Evolutionary conservation across 2,329 filamentous ascomycete species (phyloP).

Genomic region (Coniochaeta sp.): DNA sequence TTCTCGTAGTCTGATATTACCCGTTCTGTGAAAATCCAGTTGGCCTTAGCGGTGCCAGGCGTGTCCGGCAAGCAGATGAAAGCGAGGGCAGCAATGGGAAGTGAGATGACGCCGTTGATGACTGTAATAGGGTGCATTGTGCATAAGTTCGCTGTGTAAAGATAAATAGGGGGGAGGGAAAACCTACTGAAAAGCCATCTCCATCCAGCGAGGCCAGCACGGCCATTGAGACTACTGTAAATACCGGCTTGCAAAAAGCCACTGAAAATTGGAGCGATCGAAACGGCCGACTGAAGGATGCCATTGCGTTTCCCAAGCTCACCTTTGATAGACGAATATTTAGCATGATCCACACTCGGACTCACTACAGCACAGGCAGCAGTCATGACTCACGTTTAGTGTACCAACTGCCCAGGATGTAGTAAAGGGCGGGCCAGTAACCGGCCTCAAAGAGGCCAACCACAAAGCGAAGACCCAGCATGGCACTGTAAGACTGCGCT

Average conservation of each 20-base stretch:
- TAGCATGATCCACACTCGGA: not conserved
- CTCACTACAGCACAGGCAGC: not conserved
- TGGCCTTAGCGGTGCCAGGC: not conserved
- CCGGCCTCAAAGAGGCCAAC: not conserved
- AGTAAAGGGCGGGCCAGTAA: not conserved
- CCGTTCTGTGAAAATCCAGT: not conserved
- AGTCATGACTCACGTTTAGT: not conserved
- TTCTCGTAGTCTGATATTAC: not conserved
- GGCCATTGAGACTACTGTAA: not conserved
- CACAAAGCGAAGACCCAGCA: not conserved
- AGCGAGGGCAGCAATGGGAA: not conserved
- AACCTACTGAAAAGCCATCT: not conserved
- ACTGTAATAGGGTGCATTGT: not conserved
- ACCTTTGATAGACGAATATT: not conserved
- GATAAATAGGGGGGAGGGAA: not conserved
- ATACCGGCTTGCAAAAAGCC: not conserved
- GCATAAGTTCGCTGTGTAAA: not conserved
- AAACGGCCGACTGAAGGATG: not conserved
- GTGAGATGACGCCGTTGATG: not conserved
- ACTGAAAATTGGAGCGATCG: not conserved
- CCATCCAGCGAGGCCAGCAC: not conserved
- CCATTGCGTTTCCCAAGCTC: not conserved
- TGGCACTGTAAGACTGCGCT: not conserved
- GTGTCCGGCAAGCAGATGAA: not conserved
- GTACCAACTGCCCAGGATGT: conserved; percentile 1